phyloP scores from a whole-genome alignment of 1,284 basidiomycete genomes.

The Mycosarcoma maydis region DNA sequence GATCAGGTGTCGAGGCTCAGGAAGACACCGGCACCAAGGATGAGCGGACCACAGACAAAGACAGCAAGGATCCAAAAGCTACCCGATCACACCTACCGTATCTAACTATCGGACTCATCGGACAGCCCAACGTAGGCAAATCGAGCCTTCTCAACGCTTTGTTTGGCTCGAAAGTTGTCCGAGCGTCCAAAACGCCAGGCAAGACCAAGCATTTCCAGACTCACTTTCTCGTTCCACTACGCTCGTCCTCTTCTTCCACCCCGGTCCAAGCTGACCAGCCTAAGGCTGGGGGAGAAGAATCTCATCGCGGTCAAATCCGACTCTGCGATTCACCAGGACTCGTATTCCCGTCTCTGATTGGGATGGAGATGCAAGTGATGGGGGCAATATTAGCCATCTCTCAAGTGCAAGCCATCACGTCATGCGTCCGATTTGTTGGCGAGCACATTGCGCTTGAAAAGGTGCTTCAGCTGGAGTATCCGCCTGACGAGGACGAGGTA shows the following conservation, averaged over 20 bases:
- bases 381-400: slow-evolving; percentile 82
- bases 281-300: slow-evolving; percentile 47
- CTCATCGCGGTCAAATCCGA: slow-evolving; percentile 33
- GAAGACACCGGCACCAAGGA: background rate
- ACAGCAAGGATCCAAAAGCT: slow-evolving; percentile 1
- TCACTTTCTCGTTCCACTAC: slow-evolving; percentile 80
- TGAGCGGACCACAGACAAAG: background rate
- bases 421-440: slow-evolving; percentile 77
- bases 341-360: slow-evolving; percentile 74
- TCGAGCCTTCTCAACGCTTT: slow-evolving; percentile 88
- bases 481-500: slow-evolving; percentile 52
- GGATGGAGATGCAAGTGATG: slow-evolving; percentile 72
- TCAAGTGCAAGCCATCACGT: slow-evolving; percentile 80
- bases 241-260: slow-evolving; percentile 76
- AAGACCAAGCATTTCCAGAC: slow-evolving; percentile 97
- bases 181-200: slow-evolving; percentile 87
- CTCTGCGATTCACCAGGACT: slow-evolving; percentile 50
- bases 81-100: slow-evolving; percentile 36
- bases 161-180: slow-evolving; percentile 81
- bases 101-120: slow-evolving; percentile 53
- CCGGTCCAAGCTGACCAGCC: slow-evolving; percentile 76
- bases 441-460: slow-evolving; percentile 80
- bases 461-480: slow-evolving; percentile 72
- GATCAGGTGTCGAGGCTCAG: background rate
- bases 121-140: slow-evolving; percentile 93